Base-by-base conservation (phyloP, 305 asterid species). In the Plantago coronopus region DNA sequence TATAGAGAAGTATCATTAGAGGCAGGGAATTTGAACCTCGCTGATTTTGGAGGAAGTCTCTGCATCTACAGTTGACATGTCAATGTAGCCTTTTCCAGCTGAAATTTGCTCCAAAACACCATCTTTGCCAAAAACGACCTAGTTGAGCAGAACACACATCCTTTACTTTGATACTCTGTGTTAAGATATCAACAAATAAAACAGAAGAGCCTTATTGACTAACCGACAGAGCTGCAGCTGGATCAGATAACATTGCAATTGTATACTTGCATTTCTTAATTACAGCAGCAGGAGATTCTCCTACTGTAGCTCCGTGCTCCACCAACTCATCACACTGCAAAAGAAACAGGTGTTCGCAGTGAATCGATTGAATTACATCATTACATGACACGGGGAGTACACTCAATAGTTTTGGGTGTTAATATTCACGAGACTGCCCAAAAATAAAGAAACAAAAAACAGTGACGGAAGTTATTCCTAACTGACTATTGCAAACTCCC, bases 21-120 rank as follows among this genome's bases (percentile, higher is more conserved):
- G 20, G 66, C 61, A 19, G 48, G 59, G 21, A 71, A 64, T 25
- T 57, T 48, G 15, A 50, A 91, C 98, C 98, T 84, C 85, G 60
- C 81, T 78, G 77, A 91, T 91, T 81, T 78, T 83, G 37, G 90
- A 78, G 17, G 98, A 88, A 48, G 98, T 86, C 78, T 91, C 95
- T 29, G 95, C 90, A 81, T 88, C 98, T 65, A 91, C 98, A 15
- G 98, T 91, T 71, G 98, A 91, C 98, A 91, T 91, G 77, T 91
- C 96, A 67, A 91, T 84, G 72, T 91, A 91, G 48, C 94, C 84
- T 85, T 91, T 91, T 53, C 89, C 98, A 17, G 75, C 68, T 62
- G 85, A 68, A 44, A 91, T 84, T 75, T 82, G 82, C 77, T 79
- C 98, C 70, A 91, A 86, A 51, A 83, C 95, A 57, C 98, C 98